These are phyloP conservation scores for Venturia carpophila DNA, from an alignment of 2,329 filamentous ascomycete species.

Conservation along the genomic window DNA sequence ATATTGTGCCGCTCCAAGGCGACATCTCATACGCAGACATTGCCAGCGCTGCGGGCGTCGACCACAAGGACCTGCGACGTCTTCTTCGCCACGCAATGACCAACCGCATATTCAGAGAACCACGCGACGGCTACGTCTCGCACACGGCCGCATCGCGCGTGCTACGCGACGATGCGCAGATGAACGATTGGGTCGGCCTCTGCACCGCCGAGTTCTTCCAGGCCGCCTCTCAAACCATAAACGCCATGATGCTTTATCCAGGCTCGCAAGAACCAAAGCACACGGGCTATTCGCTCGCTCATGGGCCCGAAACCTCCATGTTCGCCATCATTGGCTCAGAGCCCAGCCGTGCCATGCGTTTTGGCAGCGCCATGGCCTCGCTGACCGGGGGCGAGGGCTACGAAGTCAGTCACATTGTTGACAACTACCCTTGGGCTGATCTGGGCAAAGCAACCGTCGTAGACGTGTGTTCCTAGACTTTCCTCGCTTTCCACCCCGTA, in stretches of 20 bases:
- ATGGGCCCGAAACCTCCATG: conserved; percentile 26
- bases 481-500: conserved; percentile 8
- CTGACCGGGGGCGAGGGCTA: conserved; percentile 27
- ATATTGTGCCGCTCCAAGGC: conserved; percentile 42
- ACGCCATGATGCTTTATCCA: conserved; percentile 19
- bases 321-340: conserved; percentile 30
- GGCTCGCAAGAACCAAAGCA: conserved; percentile 25
- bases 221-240: conserved; percentile 12
- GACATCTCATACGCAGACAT: conserved; percentile 34
- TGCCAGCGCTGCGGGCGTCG: conserved; percentile 25
- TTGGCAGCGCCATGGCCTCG: conserved; percentile 29
- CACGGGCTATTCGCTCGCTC: conserved; percentile 24
- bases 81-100: conserved; percentile 31
- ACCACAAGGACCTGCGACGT: conserved; percentile 27
- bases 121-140: conserved; percentile 16
- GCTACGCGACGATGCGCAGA: conserved; percentile 9
- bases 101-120: conserved; percentile 29
- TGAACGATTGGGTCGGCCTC: conserved; percentile 17
- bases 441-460: conserved; percentile 18
- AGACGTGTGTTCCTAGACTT: conserved; percentile 20
- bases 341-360: conserved; percentile 26
- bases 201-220: conserved; percentile 17
- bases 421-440: conserved; percentile 14
- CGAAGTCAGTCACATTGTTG: conserved; percentile 22
- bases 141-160: conserved; percentile 18